Base-by-base conservation (phyloP, 2,329 filamentous ascomycete genomes). In the Aspergillus sp. region DNA sequence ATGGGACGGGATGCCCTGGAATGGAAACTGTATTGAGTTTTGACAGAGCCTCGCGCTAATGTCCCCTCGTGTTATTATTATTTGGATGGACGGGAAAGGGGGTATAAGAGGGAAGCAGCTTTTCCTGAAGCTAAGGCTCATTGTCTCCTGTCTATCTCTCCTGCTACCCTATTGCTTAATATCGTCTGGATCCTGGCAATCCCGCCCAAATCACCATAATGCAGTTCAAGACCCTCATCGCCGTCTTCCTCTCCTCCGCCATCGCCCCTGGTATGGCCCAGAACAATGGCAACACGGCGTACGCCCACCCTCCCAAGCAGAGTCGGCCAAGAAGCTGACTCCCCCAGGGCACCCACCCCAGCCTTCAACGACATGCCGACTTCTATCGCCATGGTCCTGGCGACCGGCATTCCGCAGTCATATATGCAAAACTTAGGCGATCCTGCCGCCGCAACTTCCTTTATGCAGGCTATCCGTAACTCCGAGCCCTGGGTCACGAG, bases 401-500 rank as follows among this genome's bases (percentile, higher is more conserved):
- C 38, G 30, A 53, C 52, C 4, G 51, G 47, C 8, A 30, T 57
- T 4, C 54, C 54, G 1, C 22, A 33, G n/a, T 48, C 47, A 2
- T 45, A 42, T 8, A 22, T 51, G 5, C 34, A 35, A 0, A 28
- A 48, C n/a, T 13, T 56, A 7, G 17, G 36, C 6, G 41, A 51
- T 30, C 41, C 44, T 4, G 26, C 36, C 4, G 40, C 39, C 11
- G 36, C 35, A 13, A 44, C 42, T 2, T 48, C 49, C 1, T 17
- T 57, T n/a, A 25, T 40, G 14, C 41, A 36, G 17, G 51, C 48
- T 10, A 37, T 45, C 24, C 24, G 42, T 8, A 34, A 43, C n/a
- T 49, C 51, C 15, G 34, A 47, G 27, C 45, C 37, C 7, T 55
- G 53, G 53, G 56, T 52, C 26, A 34, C 41, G 16, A 34, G 39